Percentiles rank a stretch among this genome's conserved stretches.
Conservation (phyloP, 2,329 filamentous ascomycete genomes). For the Lachnellula cervina region DNA sequence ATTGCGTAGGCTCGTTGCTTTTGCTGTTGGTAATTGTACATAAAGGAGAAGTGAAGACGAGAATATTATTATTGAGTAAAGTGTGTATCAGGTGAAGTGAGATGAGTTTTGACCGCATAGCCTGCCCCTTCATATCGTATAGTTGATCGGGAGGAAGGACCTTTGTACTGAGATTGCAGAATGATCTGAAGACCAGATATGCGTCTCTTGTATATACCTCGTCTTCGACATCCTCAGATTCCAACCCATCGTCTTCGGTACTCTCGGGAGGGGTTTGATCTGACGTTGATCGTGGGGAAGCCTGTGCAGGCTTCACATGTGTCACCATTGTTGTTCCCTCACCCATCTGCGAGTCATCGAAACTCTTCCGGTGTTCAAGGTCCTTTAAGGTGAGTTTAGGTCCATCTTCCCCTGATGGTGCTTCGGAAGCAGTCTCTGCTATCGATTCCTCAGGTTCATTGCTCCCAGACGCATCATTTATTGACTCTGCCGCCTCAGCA, state of each 20-base stretch:
- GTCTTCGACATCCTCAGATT: slow-evolving; percentile 68
- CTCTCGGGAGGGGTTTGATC: slow-evolving; percentile 53
- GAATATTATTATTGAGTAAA: slow-evolving; percentile 87
- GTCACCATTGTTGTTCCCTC: slow-evolving; percentile 65
- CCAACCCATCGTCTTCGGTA: slow-evolving; percentile 49
- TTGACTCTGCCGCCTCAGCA: slow-evolving; percentile 22
- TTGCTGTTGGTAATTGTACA: slow-evolving; percentile 91
- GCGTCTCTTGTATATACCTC: slow-evolving; percentile 97
- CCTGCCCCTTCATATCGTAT: slow-evolving; percentile 86
- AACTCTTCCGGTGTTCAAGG: slow-evolving; percentile 62
- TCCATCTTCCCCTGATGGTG: slow-evolving; percentile 33
- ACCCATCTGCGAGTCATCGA: slow-evolving; percentile 58
- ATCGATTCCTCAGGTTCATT: slow-evolving; percentile 25
- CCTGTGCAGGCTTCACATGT: slow-evolving; percentile 46
- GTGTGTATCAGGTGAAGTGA: slow-evolving; percentile 95
- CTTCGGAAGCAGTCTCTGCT: slow-evolving; percentile 24
- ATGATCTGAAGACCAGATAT: slow-evolving; percentile 93
- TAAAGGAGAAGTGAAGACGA: slow-evolving; percentile 84
- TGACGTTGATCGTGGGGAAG: slow-evolving; percentile 43
- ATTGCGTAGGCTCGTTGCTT: slow-evolving; percentile 80
- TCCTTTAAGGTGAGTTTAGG: slow-evolving; percentile 62
- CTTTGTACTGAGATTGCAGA: slow-evolving; percentile 97
- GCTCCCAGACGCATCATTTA: slow-evolving; percentile 20
- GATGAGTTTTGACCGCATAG: slow-evolving; percentile 95
- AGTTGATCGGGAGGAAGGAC: slow-evolving; percentile 83